Base-by-base conservation (phyloP, 225 moss, liverwort and hornwort species). In the Marchantia paleacea region DNA sequence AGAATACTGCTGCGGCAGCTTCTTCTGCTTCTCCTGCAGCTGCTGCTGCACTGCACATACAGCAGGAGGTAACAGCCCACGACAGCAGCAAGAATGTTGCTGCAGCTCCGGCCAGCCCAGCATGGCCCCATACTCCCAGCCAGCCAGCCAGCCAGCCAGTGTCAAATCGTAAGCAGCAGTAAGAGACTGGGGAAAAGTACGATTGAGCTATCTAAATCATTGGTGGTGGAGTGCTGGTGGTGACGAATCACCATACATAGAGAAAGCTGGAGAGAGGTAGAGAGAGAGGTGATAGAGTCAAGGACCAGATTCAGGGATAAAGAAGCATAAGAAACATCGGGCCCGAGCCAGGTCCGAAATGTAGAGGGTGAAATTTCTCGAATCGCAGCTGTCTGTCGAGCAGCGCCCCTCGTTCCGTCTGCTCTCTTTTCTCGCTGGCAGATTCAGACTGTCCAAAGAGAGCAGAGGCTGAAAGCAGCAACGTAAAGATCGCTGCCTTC, bases 81-180 rank as follows among this genome's bases (percentile, higher is more conserved):
- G 62, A 62, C 19, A 66, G 66, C 26, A 66, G 66, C 66, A 28
- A 66, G 66, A 66, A 66, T 66, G 66, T 66, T 66, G 29, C 69
- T 47, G 69, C 69, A 28, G 69, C 22, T 65, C 65, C 65, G 65
- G 65, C 65, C 69, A 70, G 48, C 12, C 39, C 39, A 39, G 39
- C 39, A 5, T 39, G 39, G 39, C 39, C 39, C 39, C 14, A 19
- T 19, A 1, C 13, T 0, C 6, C 57, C 57, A 57, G 4, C 6
- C 14, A 57, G 1, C 19, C 22, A 24, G 22, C 13, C 15, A 14
- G 68, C 68, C 68, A 29, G 30, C 29, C 24, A 62, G 24, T 28
- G 2, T 68, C 30, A 30, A 68, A 30, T 11, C 29, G 11, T 28
- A 6, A 11, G 30, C 29, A 8, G 28, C n/a, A n/a, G 29, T 24